Evolutionary conservation across 306 rosid genomes (phyloP).

Genomic region (cucumber (Cucumis sativus)): Cucumber_9930_V3 NC_026656.2:22160001-22160500

Average conservation of each 20-base stretch:
- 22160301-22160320: neutral
- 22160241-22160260: neutral
- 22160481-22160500: neutral
- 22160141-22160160: neutral
- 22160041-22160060: conserved; percentile 92
- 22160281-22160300: neutral
- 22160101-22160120: conserved; percentile 8
- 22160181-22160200: neutral
- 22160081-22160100: conserved; percentile 99
- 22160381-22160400: neutral
- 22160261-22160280: neutral
- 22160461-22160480: neutral
- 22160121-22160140: neutral
- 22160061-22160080: conserved; percentile 95
- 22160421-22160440: neutral
- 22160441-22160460: neutral
- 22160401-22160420: neutral
- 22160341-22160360: neutral
- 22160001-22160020: conserved; percentile 38
- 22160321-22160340: neutral
- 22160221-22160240: neutral
- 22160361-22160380: neutral
- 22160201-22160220: neutral
- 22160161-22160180: neutral
- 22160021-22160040: conserved; percentile 98